phyloP scores from a whole-genome alignment of 176 grass and related monocot genomes.

The Juncus effusus region DNA sequence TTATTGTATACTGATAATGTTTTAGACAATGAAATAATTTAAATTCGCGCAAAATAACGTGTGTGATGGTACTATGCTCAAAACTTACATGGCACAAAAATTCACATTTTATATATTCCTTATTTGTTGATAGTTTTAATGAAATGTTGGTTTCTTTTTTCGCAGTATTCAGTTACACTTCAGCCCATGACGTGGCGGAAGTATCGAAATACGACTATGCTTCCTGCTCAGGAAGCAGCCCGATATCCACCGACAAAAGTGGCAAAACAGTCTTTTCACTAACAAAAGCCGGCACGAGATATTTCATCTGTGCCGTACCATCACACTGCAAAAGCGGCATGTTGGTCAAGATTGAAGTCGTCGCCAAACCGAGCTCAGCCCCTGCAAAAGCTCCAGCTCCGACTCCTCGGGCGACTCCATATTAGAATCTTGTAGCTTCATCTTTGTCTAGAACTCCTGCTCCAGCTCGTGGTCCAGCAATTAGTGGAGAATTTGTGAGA shows the following conservation, averaged over 20 bases:
- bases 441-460: neutral
- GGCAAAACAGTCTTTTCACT: constrained; percentile 12
- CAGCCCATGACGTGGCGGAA: constrained; percentile 9
- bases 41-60: no score
- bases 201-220: neutral
- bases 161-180: constrained; percentile 16
- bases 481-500: neutral
- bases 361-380: neutral
- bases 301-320: constrained; percentile 24
- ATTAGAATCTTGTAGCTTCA: neutral
- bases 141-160: neutral
- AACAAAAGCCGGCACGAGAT: constrained; percentile 4
- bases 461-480: neutral
- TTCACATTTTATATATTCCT: neutral
- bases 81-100: no score
- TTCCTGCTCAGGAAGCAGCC: neutral
- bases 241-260: neutral
- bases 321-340: constrained; percentile 10
- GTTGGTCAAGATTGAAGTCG: constrained; percentile 12
- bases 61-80: no score
- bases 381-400: neutral
- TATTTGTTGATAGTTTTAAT: neutral
- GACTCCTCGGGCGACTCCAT: neutral
- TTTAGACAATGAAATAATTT: no score
- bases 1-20: neutral